Conservation (phyloP, 257 asterid species). For the Petunia axillaris region DNA sequence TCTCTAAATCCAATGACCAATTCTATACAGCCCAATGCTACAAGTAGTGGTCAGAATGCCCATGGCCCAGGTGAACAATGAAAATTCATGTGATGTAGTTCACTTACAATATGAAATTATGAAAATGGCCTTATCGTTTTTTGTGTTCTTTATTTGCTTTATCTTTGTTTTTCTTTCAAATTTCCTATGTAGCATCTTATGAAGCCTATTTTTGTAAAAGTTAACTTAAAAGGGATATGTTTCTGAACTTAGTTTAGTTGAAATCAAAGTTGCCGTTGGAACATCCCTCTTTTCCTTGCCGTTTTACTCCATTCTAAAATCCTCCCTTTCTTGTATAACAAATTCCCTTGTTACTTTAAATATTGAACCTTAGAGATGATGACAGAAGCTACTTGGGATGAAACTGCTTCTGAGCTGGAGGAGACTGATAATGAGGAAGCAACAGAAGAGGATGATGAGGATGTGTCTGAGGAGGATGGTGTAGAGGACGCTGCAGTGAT, state of each 20-base stretch:
- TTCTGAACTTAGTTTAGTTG: background rate
- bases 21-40: conserved; percentile 49
- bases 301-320: background rate
- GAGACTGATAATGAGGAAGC: background rate
- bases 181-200: background rate
- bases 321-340: too few relatives aligned
- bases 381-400: background rate
- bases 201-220: background rate
- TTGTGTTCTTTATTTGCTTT: background rate
- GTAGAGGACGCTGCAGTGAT: background rate
- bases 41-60: conserved; percentile 56
- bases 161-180: background rate
- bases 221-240: background rate
- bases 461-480: background rate
- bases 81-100: background rate
- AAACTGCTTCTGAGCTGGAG: conserved; percentile 1
- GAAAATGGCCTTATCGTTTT: background rate
- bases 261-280: background rate
- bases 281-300: background rate
- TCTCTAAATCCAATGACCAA: conserved; percentile 55
- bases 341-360: background rate
- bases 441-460: background rate
- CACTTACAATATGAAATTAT: background rate
- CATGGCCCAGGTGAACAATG: conserved; percentile 61
- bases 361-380: background rate